These are phyloP conservation scores for Boletus edulis DNA, from an alignment of 768 basidiomycete genomes.

Conservation along the genomic window DNA sequence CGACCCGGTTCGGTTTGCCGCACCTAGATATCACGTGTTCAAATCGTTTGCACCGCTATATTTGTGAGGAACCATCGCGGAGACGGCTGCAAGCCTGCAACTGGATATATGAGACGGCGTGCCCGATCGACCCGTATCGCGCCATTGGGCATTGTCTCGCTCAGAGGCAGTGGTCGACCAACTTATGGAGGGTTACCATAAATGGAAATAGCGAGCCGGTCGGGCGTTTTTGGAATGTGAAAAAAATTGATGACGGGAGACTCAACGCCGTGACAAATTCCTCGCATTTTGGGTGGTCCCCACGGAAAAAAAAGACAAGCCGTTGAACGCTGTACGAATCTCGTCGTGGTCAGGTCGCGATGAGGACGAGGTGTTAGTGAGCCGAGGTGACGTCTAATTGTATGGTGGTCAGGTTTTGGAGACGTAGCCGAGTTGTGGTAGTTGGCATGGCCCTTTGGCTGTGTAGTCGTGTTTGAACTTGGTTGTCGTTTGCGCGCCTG, in stretches of 20 bases:
- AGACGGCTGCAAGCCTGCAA: too few relatives aligned
- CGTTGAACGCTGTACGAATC: too few relatives aligned
- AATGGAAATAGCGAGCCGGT: constrained; percentile 21
- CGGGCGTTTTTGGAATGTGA: constrained; percentile 21
- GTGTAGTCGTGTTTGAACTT: constrained; percentile 36
- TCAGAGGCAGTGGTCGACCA: not conserved
- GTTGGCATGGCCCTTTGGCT: constrained; percentile 8
- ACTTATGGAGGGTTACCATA: constrained; percentile 18
- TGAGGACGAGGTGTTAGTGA: too few relatives aligned
- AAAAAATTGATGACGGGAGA: constrained; percentile 19
- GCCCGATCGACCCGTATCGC: too few relatives aligned
- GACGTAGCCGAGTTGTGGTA: constrained; percentile 10
- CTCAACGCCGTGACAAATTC: constrained; percentile 21
- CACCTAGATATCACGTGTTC: not conserved
- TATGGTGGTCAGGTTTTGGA: too few relatives aligned
- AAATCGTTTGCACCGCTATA: too few relatives aligned
- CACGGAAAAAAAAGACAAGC: not conserved
- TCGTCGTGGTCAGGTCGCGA: too few relatives aligned
- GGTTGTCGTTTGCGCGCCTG: constrained; percentile 29
- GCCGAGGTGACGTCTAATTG: too few relatives aligned
- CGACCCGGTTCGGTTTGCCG: too few relatives aligned
- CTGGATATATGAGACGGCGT: too few relatives aligned
- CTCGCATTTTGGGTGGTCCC: constrained; percentile 1
- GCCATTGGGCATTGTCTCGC: not conserved
- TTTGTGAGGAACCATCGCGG: too few relatives aligned